Percentiles rank a stretch among this genome's conserved stretches.
Conservation (phyloP, 2,329 filamentous ascomycete genomes). For the Xylaria sp. region DNA sequence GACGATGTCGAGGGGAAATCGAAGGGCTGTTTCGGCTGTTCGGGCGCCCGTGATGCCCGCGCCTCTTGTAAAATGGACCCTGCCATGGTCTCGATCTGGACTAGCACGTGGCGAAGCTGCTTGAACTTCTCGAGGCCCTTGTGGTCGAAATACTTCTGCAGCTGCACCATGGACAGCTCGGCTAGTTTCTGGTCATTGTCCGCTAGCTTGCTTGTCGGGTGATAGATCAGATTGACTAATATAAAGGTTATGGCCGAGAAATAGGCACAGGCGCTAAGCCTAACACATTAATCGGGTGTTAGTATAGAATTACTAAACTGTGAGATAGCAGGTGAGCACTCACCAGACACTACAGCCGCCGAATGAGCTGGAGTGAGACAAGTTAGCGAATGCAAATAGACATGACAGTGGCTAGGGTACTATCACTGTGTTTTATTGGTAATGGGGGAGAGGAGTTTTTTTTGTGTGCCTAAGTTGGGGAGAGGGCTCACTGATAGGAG, state of each 20-base stretch:
- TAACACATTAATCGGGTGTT: slow-evolving; percentile 7
- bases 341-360: slow-evolving; percentile 39
- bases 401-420: not conserved
- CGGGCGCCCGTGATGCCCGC: not conserved
- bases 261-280: slow-evolving; percentile 43
- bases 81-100: slow-evolving; percentile 34
- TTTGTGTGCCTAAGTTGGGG: not conserved
- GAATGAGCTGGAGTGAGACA: slow-evolving; percentile 19
- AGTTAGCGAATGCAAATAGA: not conserved
- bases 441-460: too few species aligned
- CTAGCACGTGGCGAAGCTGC: slow-evolving; percentile 36
- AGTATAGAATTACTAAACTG: not conserved
- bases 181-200: slow-evolving; percentile 40
- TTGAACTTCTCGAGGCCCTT: slow-evolving; percentile 36
- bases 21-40: not conserved
- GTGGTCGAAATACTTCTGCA: slow-evolving; percentile 37
- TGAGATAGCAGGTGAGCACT: slow-evolving; percentile 16
- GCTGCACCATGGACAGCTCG: slow-evolving; percentile 31
- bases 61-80: slow-evolving; percentile 13
- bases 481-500: slow-evolving; percentile 13
- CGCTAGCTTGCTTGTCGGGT: slow-evolving; percentile 37
- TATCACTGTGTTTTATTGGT: not conserved
- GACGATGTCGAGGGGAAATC: not conserved
- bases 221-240: slow-evolving; percentile 43
- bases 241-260: slow-evolving; percentile 45